A percentile compares a stretch with the other conserved stretches of the same genome.
Evolutionary conservation across 2,329 filamentous ascomycete species (phyloP).

Genomic region (Macrophomina pseudophaseolina): DNA sequence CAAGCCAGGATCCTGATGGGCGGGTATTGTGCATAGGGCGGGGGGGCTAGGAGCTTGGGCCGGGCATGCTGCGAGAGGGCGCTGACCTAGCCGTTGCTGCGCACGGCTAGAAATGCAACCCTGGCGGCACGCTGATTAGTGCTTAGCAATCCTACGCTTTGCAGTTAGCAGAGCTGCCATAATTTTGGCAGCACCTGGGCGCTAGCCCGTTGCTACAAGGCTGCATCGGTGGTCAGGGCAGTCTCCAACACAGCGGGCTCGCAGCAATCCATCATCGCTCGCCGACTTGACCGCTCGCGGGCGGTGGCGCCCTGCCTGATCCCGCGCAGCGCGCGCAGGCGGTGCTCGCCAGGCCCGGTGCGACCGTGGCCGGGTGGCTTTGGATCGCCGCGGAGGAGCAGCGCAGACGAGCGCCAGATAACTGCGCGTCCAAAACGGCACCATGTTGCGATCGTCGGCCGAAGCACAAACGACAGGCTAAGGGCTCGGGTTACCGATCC

Average conservation of each 20-base stretch:
- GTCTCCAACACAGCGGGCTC: constrained; percentile 19
- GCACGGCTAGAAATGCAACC: constrained; percentile 18
- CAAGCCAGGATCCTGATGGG: constrained; percentile 31
- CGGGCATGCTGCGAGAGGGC: constrained; percentile 13
- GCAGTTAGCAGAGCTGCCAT: constrained; percentile 29
- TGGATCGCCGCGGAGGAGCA: constrained; percentile 10
- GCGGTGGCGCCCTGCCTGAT: constrained; percentile 10
- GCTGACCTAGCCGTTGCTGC: constrained; percentile 34
- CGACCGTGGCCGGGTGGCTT: constrained; percentile 2
- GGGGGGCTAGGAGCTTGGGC: constrained; percentile 10
- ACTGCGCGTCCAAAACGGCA: constrained; percentile 24
- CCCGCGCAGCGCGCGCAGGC: neutral
- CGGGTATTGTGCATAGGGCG: constrained; percentile 31
- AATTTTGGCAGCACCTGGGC: constrained; percentile 33
- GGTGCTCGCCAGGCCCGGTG: constrained; percentile 6
- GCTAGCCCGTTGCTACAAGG: constrained; percentile 34
- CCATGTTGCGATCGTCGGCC: constrained; percentile 25
- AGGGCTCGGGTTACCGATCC: constrained; percentile 4
- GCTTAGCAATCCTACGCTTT: constrained; percentile 28
- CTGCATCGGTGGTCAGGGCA: constrained; percentile 30
- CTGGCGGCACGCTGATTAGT: constrained; percentile 18
- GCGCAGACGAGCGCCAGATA: neutral
- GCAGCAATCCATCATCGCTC: constrained; percentile 4
- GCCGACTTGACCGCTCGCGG: neutral
- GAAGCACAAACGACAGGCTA: constrained; percentile 14